Conservation (phyloP, 345 rosid species). For the Abelmoschus esculentus region DNA sequence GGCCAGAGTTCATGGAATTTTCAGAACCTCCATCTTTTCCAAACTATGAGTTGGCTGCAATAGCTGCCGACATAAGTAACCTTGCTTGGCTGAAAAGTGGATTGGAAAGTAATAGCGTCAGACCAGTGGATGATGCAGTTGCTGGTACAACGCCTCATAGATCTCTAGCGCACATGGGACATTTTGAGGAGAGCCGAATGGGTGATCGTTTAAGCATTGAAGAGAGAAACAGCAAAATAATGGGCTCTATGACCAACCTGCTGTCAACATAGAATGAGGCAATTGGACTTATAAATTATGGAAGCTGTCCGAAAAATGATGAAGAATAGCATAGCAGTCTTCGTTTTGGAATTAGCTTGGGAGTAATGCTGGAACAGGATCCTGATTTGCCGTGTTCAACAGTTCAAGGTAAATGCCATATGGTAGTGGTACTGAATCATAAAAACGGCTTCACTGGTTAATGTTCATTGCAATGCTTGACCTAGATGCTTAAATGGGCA, state of each 20-base stretch:
- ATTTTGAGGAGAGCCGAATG: slow-evolving; percentile 25
- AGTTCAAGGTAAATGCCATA: neutral
- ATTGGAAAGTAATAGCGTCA: slow-evolving; percentile 46
- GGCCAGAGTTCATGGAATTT: slow-evolving; percentile 72
- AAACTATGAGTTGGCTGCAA: slow-evolving; percentile 67
- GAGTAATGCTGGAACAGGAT: neutral
- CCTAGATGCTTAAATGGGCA: neutral
- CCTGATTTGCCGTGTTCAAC: neutral
- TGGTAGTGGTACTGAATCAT: neutral
- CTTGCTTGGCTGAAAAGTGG: slow-evolving; percentile 85
- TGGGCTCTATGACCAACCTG: slow-evolving; percentile 2
- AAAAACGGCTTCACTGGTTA: neutral
- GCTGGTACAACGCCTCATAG: slow-evolving; percentile 26
- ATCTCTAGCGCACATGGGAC: slow-evolving; percentile 20
- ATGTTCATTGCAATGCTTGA: neutral
- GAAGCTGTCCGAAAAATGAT: neutral
- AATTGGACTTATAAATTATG: neutral
- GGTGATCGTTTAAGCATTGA: slow-evolving; percentile 22
- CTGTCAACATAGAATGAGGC: slow-evolving; percentile 10
- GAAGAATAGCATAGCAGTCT: neutral
- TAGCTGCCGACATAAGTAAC: slow-evolving; percentile 72
- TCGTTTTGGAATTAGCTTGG: neutral
- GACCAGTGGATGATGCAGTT: slow-evolving; percentile 39
- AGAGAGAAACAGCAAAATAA: slow-evolving; percentile 12
- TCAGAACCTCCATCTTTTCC: slow-evolving; percentile 51